Conservation (phyloP, 1,284 basidiomycete species). For the Cryptococcus sp. region DNA sequence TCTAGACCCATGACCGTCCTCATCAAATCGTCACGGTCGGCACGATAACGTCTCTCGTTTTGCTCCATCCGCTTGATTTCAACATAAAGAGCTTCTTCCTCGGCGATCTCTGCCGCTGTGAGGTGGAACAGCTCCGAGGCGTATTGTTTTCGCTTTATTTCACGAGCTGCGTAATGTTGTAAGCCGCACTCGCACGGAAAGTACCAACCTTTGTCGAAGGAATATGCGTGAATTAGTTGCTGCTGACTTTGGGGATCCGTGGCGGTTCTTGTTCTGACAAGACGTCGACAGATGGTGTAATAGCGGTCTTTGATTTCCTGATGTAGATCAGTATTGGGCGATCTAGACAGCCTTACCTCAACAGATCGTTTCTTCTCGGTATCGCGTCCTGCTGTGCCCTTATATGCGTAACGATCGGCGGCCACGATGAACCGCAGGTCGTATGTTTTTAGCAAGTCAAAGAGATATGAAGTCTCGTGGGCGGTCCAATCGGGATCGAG, state of each 20-base stretch:
- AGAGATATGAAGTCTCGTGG: constrained; percentile 93
- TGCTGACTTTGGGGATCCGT: constrained; percentile 73
- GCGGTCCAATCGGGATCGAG: constrained; percentile 84
- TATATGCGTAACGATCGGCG: constrained; percentile 81
- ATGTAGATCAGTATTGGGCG: constrained; percentile 7
- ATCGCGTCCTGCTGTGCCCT: constrained; percentile 18
- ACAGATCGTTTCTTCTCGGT: constrained; percentile 60
- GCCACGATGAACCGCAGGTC: constrained; percentile 90
- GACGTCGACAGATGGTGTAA: constrained; percentile 85
- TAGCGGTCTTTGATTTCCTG: constrained; percentile 95
- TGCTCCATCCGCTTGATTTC: constrained; percentile 94
- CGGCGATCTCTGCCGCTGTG: constrained; percentile 83
- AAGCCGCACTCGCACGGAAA: constrained; percentile 1
- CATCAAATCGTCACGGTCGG: constrained; percentile 87
- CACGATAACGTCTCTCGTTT: constrained; percentile 81
- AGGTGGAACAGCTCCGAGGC: constrained; percentile 80
- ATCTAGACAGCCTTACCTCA: constrained; percentile 59
- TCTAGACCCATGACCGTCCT: constrained; percentile 80
- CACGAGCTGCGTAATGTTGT: constrained; percentile 64
- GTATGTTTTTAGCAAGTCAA: constrained; percentile 75
- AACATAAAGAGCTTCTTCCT: constrained; percentile 94
- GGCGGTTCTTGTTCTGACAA: constrained; percentile 77
- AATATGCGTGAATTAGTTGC: constrained; percentile 68
- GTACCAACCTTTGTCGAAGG: constrained; percentile 76
- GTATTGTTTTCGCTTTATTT: constrained; percentile 86